Conservation (phyloP, 176 grass and related monocot genomes). For the Juncus effusus region DNA sequence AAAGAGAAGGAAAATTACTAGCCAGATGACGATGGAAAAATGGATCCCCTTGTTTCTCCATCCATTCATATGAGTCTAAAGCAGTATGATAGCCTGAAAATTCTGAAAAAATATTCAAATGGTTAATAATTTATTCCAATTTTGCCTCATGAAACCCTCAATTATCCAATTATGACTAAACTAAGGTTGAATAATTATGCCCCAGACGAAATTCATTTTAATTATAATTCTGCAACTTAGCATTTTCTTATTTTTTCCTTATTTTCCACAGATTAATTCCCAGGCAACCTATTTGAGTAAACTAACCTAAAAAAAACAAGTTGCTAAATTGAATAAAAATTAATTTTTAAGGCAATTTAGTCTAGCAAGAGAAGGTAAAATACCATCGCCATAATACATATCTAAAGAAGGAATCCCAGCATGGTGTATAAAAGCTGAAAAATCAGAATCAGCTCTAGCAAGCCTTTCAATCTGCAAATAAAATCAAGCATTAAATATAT, state of each 20-base stretch:
- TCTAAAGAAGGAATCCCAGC: constrained; percentile 84
- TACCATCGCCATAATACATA: constrained; percentile 94
- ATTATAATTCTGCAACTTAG: no score
- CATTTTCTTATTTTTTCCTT: no score
- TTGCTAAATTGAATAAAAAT: not conserved
- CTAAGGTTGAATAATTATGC: not conserved
- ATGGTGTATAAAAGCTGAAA: constrained; percentile 81
- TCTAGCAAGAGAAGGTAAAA: constrained; percentile 1
- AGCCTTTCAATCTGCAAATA: constrained; percentile 84
- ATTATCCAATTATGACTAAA: not conserved
- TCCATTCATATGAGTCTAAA: constrained; percentile 68
- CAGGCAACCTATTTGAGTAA: no score
- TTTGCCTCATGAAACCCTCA: constrained; percentile 4
- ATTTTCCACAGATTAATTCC: no score
- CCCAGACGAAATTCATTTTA: no score
- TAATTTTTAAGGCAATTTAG: no score
- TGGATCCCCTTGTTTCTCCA: constrained; percentile 83
- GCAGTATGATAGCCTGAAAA: constrained; percentile 94
- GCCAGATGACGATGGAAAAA: constrained; percentile 82
- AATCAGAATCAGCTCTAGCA: constrained; percentile 94
- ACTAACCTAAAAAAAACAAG: not conserved
- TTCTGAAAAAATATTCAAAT: constrained; percentile 50
- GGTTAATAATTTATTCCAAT: constrained; percentile 19
- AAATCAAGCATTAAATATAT: not conserved
- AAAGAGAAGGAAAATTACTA: constrained; percentile 54